phyloP scores from a whole-genome alignment of 2,329 filamentous ascomycete genomes.

The Arthrobotrys musiformis region DNA sequence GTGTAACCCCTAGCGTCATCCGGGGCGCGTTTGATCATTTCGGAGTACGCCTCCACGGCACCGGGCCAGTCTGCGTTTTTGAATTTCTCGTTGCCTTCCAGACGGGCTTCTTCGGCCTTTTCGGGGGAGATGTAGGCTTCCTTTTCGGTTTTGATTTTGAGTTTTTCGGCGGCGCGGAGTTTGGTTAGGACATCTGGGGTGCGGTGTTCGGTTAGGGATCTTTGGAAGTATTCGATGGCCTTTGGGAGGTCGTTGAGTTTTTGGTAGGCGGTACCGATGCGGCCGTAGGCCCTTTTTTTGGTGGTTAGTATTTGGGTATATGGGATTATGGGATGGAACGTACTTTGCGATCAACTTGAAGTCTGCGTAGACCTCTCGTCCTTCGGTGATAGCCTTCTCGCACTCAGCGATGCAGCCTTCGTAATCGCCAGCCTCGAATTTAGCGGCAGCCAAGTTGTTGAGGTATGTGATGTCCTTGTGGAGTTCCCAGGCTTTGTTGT shows the following conservation, averaged over 20 bases:
- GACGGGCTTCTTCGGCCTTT: slow-evolving; percentile 94
- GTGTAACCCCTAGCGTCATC: slow-evolving; percentile 94
- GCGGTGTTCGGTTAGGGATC: slow-evolving; percentile 93
- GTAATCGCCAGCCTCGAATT: slow-evolving; percentile 96
- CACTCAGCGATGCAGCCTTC: slow-evolving; percentile 86
- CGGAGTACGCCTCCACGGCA: slow-evolving; percentile 90
- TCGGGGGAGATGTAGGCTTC: slow-evolving; percentile 86
- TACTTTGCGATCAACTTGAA: slow-evolving; percentile 98
- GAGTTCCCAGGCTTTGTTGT: slow-evolving; percentile 91
- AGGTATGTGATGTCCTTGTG: slow-evolving; percentile 98
- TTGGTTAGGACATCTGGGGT: slow-evolving; percentile 94
- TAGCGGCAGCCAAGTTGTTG: slow-evolving; percentile 92
- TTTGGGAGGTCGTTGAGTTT: slow-evolving; percentile 81
- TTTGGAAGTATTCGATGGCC: slow-evolving; percentile 90
- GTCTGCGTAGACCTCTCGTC: slow-evolving; percentile 87
- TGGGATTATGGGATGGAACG: slow-evolving; percentile 58
- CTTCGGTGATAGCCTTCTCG: slow-evolving; percentile 87
- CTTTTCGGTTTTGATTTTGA: slow-evolving; percentile 79
- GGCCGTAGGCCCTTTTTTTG: slow-evolving; percentile 75
- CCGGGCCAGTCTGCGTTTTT: slow-evolving; percentile 96
- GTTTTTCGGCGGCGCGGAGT: slow-evolving; percentile 88
- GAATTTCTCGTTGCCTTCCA: slow-evolving; percentile 95
- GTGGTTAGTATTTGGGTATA: background rate
- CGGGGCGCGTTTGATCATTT: slow-evolving; percentile 96
- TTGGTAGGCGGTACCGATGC: slow-evolving; percentile 93